Evolutionary conservation across 2,329 filamentous ascomycete genomes (phyloP).

Genomic region (Blumeria graminis): DNA sequence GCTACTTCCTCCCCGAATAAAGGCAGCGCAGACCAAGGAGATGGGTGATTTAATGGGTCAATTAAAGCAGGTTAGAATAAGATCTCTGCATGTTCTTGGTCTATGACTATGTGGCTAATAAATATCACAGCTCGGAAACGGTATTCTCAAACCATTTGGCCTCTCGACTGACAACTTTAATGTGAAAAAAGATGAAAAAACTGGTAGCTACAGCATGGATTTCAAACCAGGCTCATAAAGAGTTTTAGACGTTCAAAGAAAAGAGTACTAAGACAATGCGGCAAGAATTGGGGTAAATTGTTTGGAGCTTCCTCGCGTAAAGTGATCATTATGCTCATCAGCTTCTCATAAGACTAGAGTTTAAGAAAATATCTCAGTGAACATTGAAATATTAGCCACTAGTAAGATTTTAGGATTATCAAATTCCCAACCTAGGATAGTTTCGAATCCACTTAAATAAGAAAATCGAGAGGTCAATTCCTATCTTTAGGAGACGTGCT

Average conservation of each 20-base stretch:
- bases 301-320: no score
- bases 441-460: no score
- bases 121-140: constrained; percentile 46
- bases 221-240: constrained; percentile 24
- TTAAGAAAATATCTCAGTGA: no score
- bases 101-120: constrained; percentile 1
- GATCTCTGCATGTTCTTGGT: background rate
- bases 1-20: constrained; percentile 40
- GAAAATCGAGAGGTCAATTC: no score
- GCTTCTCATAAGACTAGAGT: no score
- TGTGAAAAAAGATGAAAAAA: constrained; percentile 73
- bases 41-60: constrained; percentile 97
- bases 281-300: no score
- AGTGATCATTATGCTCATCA: no score
- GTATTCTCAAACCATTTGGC: constrained; percentile 78
- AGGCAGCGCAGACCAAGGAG: constrained; percentile 63
- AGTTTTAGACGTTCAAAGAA: background rate
- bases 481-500: no score
- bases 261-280: no score
- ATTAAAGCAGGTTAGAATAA: constrained; percentile 43
- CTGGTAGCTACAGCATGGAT: constrained; percentile 85
- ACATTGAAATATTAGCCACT: no score
- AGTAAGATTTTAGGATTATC: no score
- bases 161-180: constrained; percentile 87
- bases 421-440: no score